phyloP scores from a whole-genome alignment of 192 early-diverging fungal genomes.

The Podila minutissima region DNA sequence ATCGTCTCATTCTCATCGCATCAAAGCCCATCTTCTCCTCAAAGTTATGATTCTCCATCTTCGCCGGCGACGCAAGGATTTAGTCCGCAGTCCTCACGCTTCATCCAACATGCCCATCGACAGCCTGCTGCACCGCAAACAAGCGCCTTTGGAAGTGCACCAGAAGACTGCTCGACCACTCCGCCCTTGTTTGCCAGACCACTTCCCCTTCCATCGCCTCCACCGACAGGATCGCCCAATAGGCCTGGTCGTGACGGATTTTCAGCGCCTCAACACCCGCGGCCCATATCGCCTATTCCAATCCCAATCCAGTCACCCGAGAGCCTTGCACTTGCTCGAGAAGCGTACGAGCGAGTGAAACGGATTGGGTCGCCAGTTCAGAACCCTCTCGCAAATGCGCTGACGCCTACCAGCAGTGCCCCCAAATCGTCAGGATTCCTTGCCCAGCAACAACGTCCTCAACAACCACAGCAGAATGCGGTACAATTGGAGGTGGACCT shows the following conservation, averaged over 20 bases:
- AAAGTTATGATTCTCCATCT: constrained; percentile 19
- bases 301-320: constrained; percentile 36
- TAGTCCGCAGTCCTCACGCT: constrained; percentile 28
- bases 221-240: constrained; percentile 25
- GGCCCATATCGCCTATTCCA: constrained; percentile 21
- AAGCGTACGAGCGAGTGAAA: constrained; percentile 45
- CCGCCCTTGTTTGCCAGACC: constrained; percentile 42
- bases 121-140: constrained; percentile 48
- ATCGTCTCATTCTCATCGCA: constrained; percentile 37
- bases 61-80: constrained; percentile 6
- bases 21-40: constrained; percentile 29
- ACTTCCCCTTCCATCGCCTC: constrained; percentile 33
- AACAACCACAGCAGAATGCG: not conserved
- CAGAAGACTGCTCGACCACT: constrained; percentile 31
- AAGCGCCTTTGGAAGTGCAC: constrained; percentile 29
- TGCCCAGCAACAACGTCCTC: not conserved
- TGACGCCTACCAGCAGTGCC: constrained; percentile 7
- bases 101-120: constrained; percentile 45
- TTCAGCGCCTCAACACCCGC: not conserved
- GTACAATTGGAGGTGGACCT: constrained; percentile 3
- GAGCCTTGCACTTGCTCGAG: constrained; percentile 30
- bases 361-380: constrained; percentile 20
- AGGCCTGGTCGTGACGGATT: constrained; percentile 1
- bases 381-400: constrained; percentile 5
- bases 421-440: constrained; percentile 12